Base-by-base conservation (phyloP, 805 yeast species). In the Ogataea zsoltii region DNA sequence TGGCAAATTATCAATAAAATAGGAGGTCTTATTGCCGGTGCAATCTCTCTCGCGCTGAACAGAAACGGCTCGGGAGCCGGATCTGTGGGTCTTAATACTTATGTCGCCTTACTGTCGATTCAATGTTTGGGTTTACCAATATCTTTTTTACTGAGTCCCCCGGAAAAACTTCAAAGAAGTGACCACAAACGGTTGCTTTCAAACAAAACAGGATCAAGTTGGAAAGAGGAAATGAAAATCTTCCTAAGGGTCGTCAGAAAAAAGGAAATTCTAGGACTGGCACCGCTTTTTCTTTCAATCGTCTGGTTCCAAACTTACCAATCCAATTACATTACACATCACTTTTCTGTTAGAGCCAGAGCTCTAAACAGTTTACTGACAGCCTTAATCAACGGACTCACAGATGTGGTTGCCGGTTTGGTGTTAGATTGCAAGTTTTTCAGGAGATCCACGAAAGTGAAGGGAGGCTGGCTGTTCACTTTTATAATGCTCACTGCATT, bases 11-110 rank as follows among this genome's bases (percentile, higher is more conserved):
- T 57, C n/a, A 48, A 57, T 33, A 60, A 60, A 40, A 23, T 50
- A 31, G 67, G 67, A 39, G 54, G 57, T 11, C 26, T 61, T 6
- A 50, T 62, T 36, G 54, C 63, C 15, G 67, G 66, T 37, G 49
- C 58, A n/a, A 53, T 62, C 33, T 41, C 46, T 6, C 34, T 54
- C 33, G 42, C 51, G 19, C 14, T 55, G 29, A 62, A 62, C 41
- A 36, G 37, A 12, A 30, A 48, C 21, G 41, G 38, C 9, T 33
- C 33, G 19, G 42, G 23, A 3, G 21, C 49, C 11, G 65, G 65
- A 6, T 33, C 41, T n/a, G 62, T 58, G 13, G 39, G 58, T 10
- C 47, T 60, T 38, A 56, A 46, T 26, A 60, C 65, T 2, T 62
- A 61, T 38, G 35, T 55, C 18, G 65, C 41, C 5, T 42, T 61